Conservation (phyloP, 352 stramenopile genomes). For the Phytopythium sindhum region DNA sequence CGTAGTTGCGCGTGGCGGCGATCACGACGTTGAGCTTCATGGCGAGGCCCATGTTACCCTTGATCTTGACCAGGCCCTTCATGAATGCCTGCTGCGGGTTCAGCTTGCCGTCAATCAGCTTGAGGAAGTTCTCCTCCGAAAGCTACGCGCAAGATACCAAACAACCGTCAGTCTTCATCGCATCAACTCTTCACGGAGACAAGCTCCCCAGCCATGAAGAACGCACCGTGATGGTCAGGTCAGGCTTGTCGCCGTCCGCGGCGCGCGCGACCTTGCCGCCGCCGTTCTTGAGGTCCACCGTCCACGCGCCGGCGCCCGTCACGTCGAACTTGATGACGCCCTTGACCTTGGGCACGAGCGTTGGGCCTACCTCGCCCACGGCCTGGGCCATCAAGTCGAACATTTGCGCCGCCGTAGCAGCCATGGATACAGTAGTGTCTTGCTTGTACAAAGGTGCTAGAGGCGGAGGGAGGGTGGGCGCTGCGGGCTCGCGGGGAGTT, state of each 20-base stretch:
- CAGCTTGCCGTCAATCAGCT: constrained; percentile 85
- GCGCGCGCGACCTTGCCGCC: constrained; percentile 53
- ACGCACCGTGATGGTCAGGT: constrained; percentile 65
- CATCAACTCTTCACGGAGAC: not conserved
- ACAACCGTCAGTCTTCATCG: not conserved
- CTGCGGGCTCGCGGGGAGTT: not conserved
- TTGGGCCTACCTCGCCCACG: constrained; percentile 63
- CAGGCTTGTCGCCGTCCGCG: constrained; percentile 52
- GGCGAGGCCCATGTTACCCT: constrained; percentile 93
- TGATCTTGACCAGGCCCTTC: constrained; percentile 94
- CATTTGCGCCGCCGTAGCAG: constrained; percentile 46
- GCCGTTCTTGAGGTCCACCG: constrained; percentile 79
- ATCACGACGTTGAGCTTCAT: constrained; percentile 94
- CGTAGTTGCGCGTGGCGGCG: constrained; percentile 73
- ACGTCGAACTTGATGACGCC: constrained; percentile 82
- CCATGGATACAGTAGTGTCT: constrained; percentile 16
- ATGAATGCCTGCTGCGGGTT: constrained; percentile 94
- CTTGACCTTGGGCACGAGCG: constrained; percentile 75
- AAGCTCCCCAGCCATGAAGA: not conserved
- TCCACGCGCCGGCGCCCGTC: constrained; percentile 54
- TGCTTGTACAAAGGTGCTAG: not conserved
- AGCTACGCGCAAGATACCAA: constrained; percentile 20
- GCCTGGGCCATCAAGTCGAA: constrained; percentile 69
- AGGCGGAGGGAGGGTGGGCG: not conserved
- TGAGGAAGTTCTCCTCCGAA: constrained; percentile 70